phyloP scores from a whole-genome alignment of 2,329 filamentous ascomycete species.

The Kalmusia sp. region DNA sequence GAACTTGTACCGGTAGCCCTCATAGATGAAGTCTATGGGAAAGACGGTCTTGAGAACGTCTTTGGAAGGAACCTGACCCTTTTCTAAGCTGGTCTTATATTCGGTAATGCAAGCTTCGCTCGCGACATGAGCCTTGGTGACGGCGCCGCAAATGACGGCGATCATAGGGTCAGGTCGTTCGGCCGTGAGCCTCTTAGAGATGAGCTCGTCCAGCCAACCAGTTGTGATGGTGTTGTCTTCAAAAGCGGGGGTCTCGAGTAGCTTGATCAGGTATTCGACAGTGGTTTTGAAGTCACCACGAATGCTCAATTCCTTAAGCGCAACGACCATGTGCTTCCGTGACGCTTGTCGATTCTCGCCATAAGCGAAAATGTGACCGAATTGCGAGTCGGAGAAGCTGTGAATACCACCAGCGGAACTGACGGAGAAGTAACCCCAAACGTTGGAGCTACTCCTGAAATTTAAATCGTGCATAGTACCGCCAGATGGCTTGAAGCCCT shows the following conservation, averaged over 20 bases:
- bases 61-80: slow-evolving; percentile 96
- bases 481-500: slow-evolving; percentile 99
- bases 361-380: slow-evolving; percentile 99
- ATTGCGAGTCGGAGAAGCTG: slow-evolving; percentile 98
- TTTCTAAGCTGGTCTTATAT: slow-evolving; percentile 88
- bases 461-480: slow-evolving; percentile 99
- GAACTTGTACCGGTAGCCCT: slow-evolving; percentile 96
- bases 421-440: slow-evolving; percentile 99
- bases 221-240: slow-evolving; percentile 99
- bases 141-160: slow-evolving; percentile 93
- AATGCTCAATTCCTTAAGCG: slow-evolving; percentile 98
- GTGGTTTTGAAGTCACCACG: slow-evolving; percentile 99
- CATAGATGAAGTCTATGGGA: slow-evolving; percentile 98
- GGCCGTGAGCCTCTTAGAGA: slow-evolving; percentile 95
- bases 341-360: slow-evolving; percentile 97
- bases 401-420: slow-evolving; percentile 96
- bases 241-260: slow-evolving; percentile 96
- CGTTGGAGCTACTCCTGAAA: slow-evolving; percentile 97
- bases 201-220: slow-evolving; percentile 97
- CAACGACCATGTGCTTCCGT: slow-evolving; percentile 98
- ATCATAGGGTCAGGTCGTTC: slow-evolving; percentile 93
- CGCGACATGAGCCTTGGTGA: slow-evolving; percentile 93
- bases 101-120: slow-evolving; percentile 88
- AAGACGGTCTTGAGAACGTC: slow-evolving; percentile 98
- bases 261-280: slow-evolving; percentile 98